Base-by-base conservation (phyloP, 2,329 filamentous ascomycete genomes). In the Didymosphaeria variabile region DNA sequence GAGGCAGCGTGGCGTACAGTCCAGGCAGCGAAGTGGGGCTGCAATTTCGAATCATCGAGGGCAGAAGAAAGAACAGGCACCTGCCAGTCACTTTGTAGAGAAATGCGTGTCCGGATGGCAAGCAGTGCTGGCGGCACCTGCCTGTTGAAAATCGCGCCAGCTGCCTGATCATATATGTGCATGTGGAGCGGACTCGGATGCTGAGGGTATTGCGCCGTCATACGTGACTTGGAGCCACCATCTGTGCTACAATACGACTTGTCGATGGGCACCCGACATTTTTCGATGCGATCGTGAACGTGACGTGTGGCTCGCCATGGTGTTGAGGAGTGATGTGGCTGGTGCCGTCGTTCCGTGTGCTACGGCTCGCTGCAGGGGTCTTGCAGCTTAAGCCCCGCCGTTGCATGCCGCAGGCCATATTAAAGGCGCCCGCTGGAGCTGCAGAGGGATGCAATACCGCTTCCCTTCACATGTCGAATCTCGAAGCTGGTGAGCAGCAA, bases 401-500 rank as follows among this genome's bases (percentile, higher is more conserved):
- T 29, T 23, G 23, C 38, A 23, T 31, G 23, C 45, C 52, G 52
- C 38, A 21, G 29, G 17, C 15, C 40, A 55, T 46, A 55, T 23
- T 55, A 55, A 44, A 55, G 19, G n/a, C 52, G 42, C 31, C 36
- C 26, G 40, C 31, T 40, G 21, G 34, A 29, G 23, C n/a, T 47
- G 38, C 52, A 23, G 40, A 1, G 42, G 31, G n/a, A 34, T 29
- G 40, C n/a, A 29, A 12, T 34, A 46, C 17, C 42, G 53, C 29
- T 29, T 8, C 47, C 53, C 31, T 55, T 55, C 53, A 46, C 53
- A 55, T 55, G 53, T 55, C 53, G 42, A 19, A 55, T n/a, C 40
- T 10, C 23, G 42, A 31, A 13, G 53, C 53, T 46, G 53, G 42
- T 23, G 53, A 55, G 40, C 53, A 55, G 53, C 53, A 55, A 26